These are phyloP conservation scores for Fusarium haematococcum DNA, from an alignment of 2,329 filamentous ascomycete species.

Conservation along the genomic window DNA sequence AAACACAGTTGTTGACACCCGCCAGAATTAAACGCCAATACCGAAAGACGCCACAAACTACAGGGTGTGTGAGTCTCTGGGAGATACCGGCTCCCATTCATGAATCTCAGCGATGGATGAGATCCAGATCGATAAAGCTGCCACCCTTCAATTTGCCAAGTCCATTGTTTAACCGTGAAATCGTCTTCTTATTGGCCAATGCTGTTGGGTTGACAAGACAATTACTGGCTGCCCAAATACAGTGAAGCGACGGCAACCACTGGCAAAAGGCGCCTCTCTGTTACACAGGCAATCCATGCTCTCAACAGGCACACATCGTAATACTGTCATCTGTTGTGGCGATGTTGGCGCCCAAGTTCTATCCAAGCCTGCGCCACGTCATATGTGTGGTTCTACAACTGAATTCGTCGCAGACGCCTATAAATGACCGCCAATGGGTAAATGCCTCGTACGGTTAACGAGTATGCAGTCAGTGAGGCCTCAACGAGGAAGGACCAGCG, in stretches of 20 bases:
- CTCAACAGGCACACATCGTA: background rate
- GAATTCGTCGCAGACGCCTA: background rate
- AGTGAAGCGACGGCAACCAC: background rate
- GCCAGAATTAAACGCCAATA: no score
- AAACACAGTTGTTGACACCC: no score
- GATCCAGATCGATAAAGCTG: no score
- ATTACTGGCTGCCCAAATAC: background rate
- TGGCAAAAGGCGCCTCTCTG: background rate
- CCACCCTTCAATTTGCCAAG: background rate
- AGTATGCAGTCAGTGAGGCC: background rate
- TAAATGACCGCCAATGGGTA: background rate
- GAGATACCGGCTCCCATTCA: no score
- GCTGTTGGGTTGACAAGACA: background rate
- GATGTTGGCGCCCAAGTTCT: background rate
- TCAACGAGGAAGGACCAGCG: background rate
- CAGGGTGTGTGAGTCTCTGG: no score
- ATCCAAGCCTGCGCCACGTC: background rate
- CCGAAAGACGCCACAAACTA: no score
- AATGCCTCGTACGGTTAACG: background rate
- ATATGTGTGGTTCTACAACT: background rate
- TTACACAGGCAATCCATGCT: background rate
- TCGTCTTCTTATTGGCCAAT: background rate
- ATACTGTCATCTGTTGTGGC: background rate
- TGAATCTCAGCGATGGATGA: no score
- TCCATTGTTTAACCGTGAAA: background rate